phyloP scores from a whole-genome alignment of 176 grass and related monocot genomes.

The Aegilops sharonensis region DNA sequence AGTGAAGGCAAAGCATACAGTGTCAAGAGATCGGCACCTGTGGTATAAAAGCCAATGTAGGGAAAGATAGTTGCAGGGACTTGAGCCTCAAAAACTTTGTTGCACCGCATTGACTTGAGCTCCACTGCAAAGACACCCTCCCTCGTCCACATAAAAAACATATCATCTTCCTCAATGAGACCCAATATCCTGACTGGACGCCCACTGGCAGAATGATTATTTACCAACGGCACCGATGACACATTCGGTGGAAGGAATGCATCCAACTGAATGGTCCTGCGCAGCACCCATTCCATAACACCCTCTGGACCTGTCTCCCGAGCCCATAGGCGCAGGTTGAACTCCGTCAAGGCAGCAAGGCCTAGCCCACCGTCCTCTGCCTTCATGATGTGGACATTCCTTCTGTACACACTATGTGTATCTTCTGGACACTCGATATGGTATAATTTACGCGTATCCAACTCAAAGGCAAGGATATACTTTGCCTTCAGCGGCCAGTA shows the following conservation, averaged over 20 bases:
- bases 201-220: slow-evolving; percentile 4
- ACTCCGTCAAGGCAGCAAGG: slow-evolving; percentile 21
- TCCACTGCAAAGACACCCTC: slow-evolving; percentile 29
- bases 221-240: not conserved
- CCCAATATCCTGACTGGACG: slow-evolving; percentile 31
- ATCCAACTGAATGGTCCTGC: slow-evolving; percentile 12
- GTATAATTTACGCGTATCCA: not conserved
- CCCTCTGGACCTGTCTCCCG: not conserved
- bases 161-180: slow-evolving; percentile 35
- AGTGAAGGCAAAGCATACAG: not conserved
- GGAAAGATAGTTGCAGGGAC: slow-evolving; percentile 10
- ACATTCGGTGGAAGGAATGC: not conserved
- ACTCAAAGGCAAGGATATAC: slow-evolving; percentile 32
- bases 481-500: slow-evolving; percentile 38
- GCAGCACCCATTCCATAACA: slow-evolving; percentile 24
- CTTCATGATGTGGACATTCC: slow-evolving; percentile 43
- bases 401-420: slow-evolving; percentile 29
- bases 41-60: slow-evolving; percentile 5
- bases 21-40: not conserved
- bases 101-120: slow-evolving; percentile 28
- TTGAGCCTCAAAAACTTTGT: slow-evolving; percentile 32
- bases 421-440: slow-evolving; percentile 36
- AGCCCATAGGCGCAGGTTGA: slow-evolving; percentile 27
- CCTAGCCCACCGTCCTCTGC: slow-evolving; percentile 32
- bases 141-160: slow-evolving; percentile 35